Percentiles rank a stretch among this genome's conserved stretches.
Evolutionary conservation across 805 yeast species (phyloP).

Genomic region (Candida nemodendra): DNA sequence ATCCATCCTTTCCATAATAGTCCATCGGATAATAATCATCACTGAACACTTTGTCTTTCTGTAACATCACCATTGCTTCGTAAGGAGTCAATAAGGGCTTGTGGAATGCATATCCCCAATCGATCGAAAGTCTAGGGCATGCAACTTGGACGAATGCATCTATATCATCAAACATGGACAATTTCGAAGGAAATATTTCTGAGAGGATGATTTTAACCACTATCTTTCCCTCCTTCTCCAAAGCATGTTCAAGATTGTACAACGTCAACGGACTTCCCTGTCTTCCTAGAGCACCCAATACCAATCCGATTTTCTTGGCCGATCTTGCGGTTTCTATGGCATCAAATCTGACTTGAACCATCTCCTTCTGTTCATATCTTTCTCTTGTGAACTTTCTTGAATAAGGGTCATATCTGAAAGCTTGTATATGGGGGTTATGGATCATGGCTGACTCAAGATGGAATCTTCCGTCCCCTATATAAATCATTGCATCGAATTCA

Average conservation of each 20-base stretch:
- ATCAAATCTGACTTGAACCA: constrained; percentile 68
- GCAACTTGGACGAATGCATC: constrained; percentile 98
- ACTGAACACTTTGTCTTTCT: constrained; percentile 64
- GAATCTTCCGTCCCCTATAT: constrained; percentile 94
- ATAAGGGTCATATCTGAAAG: constrained; percentile 93
- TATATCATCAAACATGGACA: constrained; percentile 87
- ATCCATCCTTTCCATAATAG: constrained; percentile 85
- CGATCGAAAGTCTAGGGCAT: constrained; percentile 92
- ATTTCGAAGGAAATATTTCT: constrained; percentile 90
- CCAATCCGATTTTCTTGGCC: constrained; percentile 73
- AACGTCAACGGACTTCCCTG: constrained; percentile 88
- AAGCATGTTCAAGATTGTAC: constrained; percentile 55
- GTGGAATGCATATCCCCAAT: constrained; percentile 97
- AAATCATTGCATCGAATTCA: constrained; percentile 76
- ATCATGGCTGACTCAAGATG: constrained; percentile 96
- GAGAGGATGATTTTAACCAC: constrained; percentile 82
- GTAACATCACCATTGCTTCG: constrained; percentile 89
- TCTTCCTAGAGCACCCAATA: constrained; percentile 91
- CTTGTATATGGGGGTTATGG: constrained; percentile 90
- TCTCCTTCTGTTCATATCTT: constrained; percentile 80
- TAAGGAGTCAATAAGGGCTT: constrained; percentile 93
- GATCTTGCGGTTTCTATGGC: constrained; percentile 65
- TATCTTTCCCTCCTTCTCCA: constrained; percentile 54
- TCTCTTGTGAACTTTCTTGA: constrained; percentile 88
- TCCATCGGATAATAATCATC: constrained; percentile 89